Conservation (phyloP, 1,284 basidiomycete genomes). For the Leccinum pachyderme region DNA sequence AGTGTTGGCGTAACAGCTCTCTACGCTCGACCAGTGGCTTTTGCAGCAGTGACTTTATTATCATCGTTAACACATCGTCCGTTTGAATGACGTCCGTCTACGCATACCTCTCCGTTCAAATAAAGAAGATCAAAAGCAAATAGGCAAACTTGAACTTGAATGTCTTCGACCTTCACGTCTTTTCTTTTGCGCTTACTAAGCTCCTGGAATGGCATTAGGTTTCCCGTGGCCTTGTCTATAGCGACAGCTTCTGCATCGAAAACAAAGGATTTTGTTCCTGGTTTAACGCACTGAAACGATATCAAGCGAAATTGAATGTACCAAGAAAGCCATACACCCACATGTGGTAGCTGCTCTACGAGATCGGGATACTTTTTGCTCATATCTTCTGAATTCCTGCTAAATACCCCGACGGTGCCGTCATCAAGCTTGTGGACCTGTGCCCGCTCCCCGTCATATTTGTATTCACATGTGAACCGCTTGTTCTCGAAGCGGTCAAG, state of each 20-base stretch:
- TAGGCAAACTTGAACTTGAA: constrained; percentile 92
- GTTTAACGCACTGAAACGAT: constrained; percentile 73
- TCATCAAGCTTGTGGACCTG: constrained; percentile 82
- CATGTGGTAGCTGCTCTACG: constrained; percentile 87
- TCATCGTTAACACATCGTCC: not conserved
- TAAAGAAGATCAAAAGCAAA: constrained; percentile 96
- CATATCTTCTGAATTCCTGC: constrained; percentile 99
- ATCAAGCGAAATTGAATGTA: constrained; percentile 2
- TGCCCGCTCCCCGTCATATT: constrained; percentile 98
- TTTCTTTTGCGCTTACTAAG: constrained; percentile 94
- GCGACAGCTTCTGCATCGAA: constrained; percentile 97
- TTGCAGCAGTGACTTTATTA: constrained; percentile 60
- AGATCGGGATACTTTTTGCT: constrained; percentile 99
- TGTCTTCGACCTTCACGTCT: constrained; percentile 95
- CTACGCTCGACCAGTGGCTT: constrained; percentile 74
- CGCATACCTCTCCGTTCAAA: constrained; percentile 86
- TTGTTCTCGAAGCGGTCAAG: constrained; percentile 96
- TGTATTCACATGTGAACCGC: constrained; percentile 98
- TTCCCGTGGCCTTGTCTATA: constrained; percentile 81
- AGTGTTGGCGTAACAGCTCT: constrained; percentile 75
- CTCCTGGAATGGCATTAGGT: constrained; percentile 96
- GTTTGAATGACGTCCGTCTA: not conserved
- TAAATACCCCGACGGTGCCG: constrained; percentile 86
- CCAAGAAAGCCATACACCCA: constrained; percentile 36
- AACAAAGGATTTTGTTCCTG: constrained; percentile 83